A percentile compares a stretch with the other conserved stretches of the same genome.
Conservation (phyloP, 306 rosid genomes). For the Casuarina glauca region DNA sequence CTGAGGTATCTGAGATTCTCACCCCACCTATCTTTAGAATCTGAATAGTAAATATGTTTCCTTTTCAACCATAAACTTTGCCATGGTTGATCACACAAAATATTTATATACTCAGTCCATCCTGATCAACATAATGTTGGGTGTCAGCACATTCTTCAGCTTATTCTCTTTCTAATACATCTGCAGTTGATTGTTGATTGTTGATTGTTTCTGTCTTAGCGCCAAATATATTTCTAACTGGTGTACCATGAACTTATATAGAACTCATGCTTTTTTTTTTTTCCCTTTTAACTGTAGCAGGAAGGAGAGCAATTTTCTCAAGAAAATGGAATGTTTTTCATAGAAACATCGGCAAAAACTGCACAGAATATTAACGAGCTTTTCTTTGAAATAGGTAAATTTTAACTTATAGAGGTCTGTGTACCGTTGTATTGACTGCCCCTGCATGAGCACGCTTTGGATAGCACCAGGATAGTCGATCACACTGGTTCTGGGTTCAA, state of each 20-base stretch:
- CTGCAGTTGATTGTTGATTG: neutral
- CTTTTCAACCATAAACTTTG: neutral
- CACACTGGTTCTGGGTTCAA: neutral
- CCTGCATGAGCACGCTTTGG: neutral
- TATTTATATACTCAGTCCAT: neutral
- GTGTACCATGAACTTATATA: neutral
- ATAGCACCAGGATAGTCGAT: neutral
- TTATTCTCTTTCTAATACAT: neutral
- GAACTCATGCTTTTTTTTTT: neutral
- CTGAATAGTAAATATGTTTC: neutral
- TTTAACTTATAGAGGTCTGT: constrained; percentile 1
- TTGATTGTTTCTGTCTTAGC: neutral
- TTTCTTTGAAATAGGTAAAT: constrained; percentile 76
- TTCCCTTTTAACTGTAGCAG: constrained; percentile 32
- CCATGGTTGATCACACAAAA: neutral
- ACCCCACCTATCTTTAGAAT: neutral
- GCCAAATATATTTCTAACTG: neutral
- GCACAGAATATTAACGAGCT: constrained; percentile 74
- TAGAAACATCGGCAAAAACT: constrained; percentile 87
- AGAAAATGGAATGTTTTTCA: constrained; percentile 80
- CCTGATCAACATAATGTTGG: constrained; percentile 1
- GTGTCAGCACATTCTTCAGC: neutral
- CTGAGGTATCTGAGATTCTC: constrained; percentile 52
- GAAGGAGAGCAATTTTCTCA: constrained; percentile 75
- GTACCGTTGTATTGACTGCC: neutral